phyloP scores from a whole-genome alignment of 768 basidiomycete genomes.

The Amanita polypyramis region DNA sequence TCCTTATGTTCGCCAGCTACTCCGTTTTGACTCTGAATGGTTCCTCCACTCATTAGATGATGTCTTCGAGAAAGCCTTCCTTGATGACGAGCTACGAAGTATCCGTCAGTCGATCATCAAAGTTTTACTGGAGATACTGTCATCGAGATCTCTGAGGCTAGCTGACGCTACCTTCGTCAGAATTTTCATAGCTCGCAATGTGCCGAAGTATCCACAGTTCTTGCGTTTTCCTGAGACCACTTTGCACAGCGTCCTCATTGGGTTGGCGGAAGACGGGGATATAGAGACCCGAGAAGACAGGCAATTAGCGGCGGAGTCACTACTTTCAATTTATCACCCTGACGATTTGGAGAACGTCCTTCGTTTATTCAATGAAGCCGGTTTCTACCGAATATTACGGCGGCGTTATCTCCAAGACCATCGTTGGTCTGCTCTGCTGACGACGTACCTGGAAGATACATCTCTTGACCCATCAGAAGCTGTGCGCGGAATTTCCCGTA shows the following conservation, averaged over 20 bases:
- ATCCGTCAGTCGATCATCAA: constrained; percentile 77
- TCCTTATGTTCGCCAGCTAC: constrained; percentile 76
- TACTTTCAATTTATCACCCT: constrained; percentile 86
- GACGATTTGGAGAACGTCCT: constrained; percentile 62
- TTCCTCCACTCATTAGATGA: constrained; percentile 91
- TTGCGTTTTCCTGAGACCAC: constrained; percentile 55
- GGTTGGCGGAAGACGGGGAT: constrained; percentile 69
- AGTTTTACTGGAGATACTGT: constrained; percentile 71
- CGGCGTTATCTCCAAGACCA: constrained; percentile 67
- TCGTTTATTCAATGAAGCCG: constrained; percentile 64
- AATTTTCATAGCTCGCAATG: constrained; percentile 94
- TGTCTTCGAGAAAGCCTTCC: constrained; percentile 87
- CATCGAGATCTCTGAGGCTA: constrained; percentile 40
- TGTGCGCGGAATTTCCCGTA: constrained; percentile 57
- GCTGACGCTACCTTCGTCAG: constrained; percentile 76
- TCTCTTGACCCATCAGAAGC: constrained; percentile 47
- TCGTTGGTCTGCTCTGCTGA: constrained; percentile 65
- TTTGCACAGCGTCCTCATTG: constrained; percentile 67
- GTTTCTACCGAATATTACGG: constrained; percentile 87
- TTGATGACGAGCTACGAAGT: constrained; percentile 63
- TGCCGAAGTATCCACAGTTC: constrained; percentile 93
- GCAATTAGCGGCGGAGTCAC: constrained; percentile 88
- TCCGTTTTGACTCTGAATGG: constrained; percentile 87
- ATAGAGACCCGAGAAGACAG: constrained; percentile 81
- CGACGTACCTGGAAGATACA: constrained; percentile 67